Conservation (phyloP, 2,329 filamentous ascomycete genomes). For the Cercospora brassicicola region DNA sequence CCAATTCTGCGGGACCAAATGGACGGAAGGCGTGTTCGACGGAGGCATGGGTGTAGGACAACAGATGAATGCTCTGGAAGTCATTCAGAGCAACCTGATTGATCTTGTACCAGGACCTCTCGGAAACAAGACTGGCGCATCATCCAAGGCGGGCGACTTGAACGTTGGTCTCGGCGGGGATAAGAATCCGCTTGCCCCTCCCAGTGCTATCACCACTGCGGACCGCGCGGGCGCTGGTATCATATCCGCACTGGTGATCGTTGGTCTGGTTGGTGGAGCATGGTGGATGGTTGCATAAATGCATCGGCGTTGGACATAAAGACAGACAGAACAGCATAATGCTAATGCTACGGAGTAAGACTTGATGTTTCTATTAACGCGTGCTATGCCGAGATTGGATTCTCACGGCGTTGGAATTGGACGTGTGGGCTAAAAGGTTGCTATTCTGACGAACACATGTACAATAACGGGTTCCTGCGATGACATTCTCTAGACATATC, state of each 20-base stretch:
- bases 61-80: slow-evolving; percentile 58
- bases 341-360: slow-evolving; percentile 11
- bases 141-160: slow-evolving; percentile 21
- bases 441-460: background rate
- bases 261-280: slow-evolving; percentile 26
- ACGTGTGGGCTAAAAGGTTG: background rate
- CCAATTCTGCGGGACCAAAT: slow-evolving; percentile 48
- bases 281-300: slow-evolving; percentile 31
- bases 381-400: background rate
- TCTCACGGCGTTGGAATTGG: background rate
- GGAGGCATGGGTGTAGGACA: slow-evolving; percentile 55
- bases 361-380: background rate
- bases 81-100: slow-evolving; percentile 50
- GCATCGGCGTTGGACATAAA: background rate
- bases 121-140: slow-evolving; percentile 53
- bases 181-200: slow-evolving; percentile 29
- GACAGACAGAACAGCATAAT: slow-evolving; percentile 9
- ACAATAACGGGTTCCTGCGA: background rate
- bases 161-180: slow-evolving; percentile 27
- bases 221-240: slow-evolving; percentile 28
- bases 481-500: background rate
- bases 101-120: slow-evolving; percentile 44
- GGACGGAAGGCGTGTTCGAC: slow-evolving; percentile 47
- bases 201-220: slow-evolving; percentile 28
- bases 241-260: slow-evolving; percentile 25